Evolutionary conservation across 2,329 filamentous ascomycete genomes (phyloP).

Genomic region (Colletotrichum limetticola): DNA sequence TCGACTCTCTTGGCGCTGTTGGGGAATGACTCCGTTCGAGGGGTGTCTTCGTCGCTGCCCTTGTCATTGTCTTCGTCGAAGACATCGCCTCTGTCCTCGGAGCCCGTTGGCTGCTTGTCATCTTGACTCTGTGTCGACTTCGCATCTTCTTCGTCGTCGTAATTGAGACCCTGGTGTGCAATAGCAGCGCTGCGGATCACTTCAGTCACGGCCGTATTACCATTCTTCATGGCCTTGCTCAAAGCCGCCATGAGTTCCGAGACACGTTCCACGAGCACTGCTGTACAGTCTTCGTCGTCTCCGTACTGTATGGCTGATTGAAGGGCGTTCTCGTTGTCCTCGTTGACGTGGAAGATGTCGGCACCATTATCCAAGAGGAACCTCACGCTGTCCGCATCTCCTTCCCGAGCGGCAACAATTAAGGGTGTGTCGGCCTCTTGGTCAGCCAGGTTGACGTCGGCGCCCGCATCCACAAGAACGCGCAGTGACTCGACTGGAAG

Average conservation of each 20-base stretch:
- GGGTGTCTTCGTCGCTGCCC: neutral
- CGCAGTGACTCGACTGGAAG: slow-evolving; percentile 45
- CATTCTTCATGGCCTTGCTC: slow-evolving; percentile 43
- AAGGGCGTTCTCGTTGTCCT: slow-evolving; percentile 43
- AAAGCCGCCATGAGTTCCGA: slow-evolving; percentile 44
- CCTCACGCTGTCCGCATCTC: slow-evolving; percentile 46
- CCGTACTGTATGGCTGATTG: slow-evolving; percentile 41
- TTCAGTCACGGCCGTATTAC: slow-evolving; percentile 41
- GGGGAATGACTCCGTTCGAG: slow-evolving; percentile 11
- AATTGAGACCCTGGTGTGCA: slow-evolving; percentile 40
- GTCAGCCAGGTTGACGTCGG: slow-evolving; percentile 49
- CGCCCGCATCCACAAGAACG: slow-evolving; percentile 47
- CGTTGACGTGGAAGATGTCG: slow-evolving; percentile 46
- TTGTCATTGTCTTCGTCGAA: neutral
- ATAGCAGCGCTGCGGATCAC: slow-evolving; percentile 42
- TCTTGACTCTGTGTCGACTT: slow-evolving; percentile 27
- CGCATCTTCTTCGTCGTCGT: slow-evolving; percentile 42
- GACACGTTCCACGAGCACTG: slow-evolving; percentile 43
- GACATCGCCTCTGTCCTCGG: neutral
- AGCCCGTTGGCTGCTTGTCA: neutral
- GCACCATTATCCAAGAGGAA: slow-evolving; percentile 49
- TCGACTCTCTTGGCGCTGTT: slow-evolving; percentile 5
- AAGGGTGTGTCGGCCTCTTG: slow-evolving; percentile 50
- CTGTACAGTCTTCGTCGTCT: slow-evolving; percentile 41
- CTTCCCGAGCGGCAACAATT: slow-evolving; percentile 47